Evolutionary conservation across 441 rosid genomes (phyloP).

Genomic region (Euphorbia schlechtendalii): DNA sequence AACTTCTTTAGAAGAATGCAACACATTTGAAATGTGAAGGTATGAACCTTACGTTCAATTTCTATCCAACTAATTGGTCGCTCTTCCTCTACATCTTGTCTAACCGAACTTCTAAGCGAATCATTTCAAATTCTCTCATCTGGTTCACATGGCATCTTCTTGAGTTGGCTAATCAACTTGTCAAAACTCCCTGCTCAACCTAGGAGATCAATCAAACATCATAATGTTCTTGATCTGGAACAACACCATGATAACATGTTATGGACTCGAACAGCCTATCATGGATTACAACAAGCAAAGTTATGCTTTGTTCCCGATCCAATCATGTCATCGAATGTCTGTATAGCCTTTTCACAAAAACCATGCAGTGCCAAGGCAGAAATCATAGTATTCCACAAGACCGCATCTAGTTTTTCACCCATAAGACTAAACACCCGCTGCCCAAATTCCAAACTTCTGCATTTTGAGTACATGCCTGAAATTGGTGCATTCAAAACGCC

Average conservation of each 20-base stretch:
- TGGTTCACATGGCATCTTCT: conserved; percentile 50
- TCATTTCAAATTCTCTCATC: conserved; percentile 50
- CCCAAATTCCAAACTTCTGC: conserved; percentile 45
- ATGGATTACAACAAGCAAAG: conserved; percentile 57
- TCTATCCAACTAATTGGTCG: conserved; percentile 74
- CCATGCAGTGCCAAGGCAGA: no score
- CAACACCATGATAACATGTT: conserved; percentile 27
- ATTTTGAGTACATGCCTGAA: conserved; percentile 54
- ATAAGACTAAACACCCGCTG: conserved; percentile 39
- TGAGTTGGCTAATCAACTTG: conserved; percentile 46
- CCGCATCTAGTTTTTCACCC: conserved; percentile 36
- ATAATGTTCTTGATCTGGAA: conserved; percentile 57
- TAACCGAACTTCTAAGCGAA: conserved; percentile 19
- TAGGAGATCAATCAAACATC: conserved; percentile 62
- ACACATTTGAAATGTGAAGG: conserved; percentile 42
- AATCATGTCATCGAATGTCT: conserved; percentile 51
- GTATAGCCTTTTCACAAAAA: conserved; percentile 55
- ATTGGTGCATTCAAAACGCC: conserved; percentile 30
- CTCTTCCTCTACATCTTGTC: conserved; percentile 43
- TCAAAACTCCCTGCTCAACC: conserved; percentile 57
- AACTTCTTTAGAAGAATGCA: conserved; percentile 40
- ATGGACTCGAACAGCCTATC: conserved; percentile 41
- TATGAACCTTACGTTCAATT: conserved; percentile 40
- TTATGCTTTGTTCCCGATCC: conserved; percentile 34
- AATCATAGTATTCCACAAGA: conserved; percentile 86